Evolutionary conservation across 768 basidiomycete species (phyloP).

Genomic region (Lactifluus piperatus): DNA sequence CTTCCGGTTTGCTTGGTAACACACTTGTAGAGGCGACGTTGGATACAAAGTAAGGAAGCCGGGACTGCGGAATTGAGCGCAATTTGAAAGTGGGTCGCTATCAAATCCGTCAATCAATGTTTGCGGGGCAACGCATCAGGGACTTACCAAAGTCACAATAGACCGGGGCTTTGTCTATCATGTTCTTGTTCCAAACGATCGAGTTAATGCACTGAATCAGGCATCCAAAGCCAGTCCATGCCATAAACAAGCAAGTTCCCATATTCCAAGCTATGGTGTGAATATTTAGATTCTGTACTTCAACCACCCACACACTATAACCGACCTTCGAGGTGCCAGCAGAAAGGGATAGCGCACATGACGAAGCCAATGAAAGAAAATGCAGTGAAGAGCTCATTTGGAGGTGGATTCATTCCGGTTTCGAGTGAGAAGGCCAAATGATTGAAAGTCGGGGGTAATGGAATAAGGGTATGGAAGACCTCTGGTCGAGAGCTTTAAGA

Average conservation of each 20-base stretch:
- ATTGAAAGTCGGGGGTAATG: no score
- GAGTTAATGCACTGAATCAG: slow-evolving; percentile 58
- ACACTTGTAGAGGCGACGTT: slow-evolving; percentile 41
- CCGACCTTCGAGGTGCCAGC: slow-evolving; percentile 46
- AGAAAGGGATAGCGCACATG: slow-evolving; percentile 41
- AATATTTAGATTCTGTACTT: not conserved
- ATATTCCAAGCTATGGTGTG: slow-evolving; percentile 48
- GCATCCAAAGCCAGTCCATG: slow-evolving; percentile 53
- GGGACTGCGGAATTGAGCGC: slow-evolving; percentile 32
- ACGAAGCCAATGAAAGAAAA: slow-evolving; percentile 40
- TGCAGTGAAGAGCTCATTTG: slow-evolving; percentile 24
- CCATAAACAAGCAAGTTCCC: slow-evolving; percentile 65
- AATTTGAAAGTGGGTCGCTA: slow-evolving; percentile 34
- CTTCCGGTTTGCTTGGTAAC: slow-evolving; percentile 28
- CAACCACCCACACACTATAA: not conserved
- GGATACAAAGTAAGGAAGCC: slow-evolving; percentile 37
- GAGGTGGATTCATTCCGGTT: not conserved
- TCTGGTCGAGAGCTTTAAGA: no score
- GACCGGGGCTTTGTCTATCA: slow-evolving; percentile 35
- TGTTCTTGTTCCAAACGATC: slow-evolving; percentile 58
- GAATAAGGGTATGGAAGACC: no score
- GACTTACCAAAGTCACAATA: slow-evolving; percentile 54
- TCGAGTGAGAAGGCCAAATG: not conserved
- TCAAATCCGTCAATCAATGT: not conserved
- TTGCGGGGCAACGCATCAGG: not conserved